phyloP scores from a whole-genome alignment of 2,329 filamentous ascomycete genomes.

The Diaporthe batatas region DNA sequence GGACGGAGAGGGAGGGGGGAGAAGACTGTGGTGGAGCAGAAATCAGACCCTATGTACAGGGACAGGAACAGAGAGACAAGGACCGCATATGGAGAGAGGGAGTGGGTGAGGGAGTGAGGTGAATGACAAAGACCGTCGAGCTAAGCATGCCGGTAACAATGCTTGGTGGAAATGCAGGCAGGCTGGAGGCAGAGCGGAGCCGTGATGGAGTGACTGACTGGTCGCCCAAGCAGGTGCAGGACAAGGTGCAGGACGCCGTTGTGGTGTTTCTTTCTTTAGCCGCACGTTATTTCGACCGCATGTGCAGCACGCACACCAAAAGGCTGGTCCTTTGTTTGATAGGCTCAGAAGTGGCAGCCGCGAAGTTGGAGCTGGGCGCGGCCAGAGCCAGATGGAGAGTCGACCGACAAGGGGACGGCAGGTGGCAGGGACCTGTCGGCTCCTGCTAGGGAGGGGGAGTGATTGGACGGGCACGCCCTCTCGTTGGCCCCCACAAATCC shows the following conservation, averaged over 20 bases:
- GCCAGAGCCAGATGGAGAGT: neutral
- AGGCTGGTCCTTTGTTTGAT: slow-evolving; percentile 29
- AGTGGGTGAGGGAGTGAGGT: slow-evolving; percentile 12
- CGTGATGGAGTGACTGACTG: slow-evolving; percentile 3
- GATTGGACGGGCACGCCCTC: slow-evolving; percentile 11
- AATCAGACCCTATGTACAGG: slow-evolving; percentile 20
- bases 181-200: slow-evolving; percentile 31
- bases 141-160: slow-evolving; percentile 24
- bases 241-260: slow-evolving; percentile 22
- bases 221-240: slow-evolving; percentile 1
- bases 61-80: neutral
- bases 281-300: slow-evolving; percentile 26
- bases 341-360: slow-evolving; percentile 29
- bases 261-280: slow-evolving; percentile 37
- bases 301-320: slow-evolving; percentile 10
- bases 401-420: neutral
- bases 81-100: neutral
- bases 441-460: slow-evolving; percentile 11
- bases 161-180: slow-evolving; percentile 26
- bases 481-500: slow-evolving; percentile 15
- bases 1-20: neutral
- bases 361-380: slow-evolving; percentile 20
- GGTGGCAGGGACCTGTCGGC: slow-evolving; percentile 20
- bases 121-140: slow-evolving; percentile 22
- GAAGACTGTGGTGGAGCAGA: slow-evolving; percentile 21